These are phyloP conservation scores for Macaranga tanarius DNA, from an alignment of 441 rosid species.

Conservation along the genomic window DNA sequence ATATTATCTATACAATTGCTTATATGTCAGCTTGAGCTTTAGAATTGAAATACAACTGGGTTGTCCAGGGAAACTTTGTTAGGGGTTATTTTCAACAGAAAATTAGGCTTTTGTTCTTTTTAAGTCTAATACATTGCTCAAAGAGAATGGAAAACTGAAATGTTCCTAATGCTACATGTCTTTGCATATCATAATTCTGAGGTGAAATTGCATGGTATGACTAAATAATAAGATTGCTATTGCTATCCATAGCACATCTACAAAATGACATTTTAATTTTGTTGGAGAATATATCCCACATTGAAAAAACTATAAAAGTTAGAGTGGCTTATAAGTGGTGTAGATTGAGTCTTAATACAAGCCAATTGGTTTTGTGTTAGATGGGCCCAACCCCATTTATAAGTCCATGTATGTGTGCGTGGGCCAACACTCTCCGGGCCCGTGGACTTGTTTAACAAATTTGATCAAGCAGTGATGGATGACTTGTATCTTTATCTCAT, in stretches of 20 bases:
- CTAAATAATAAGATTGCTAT: no score
- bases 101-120: not conserved
- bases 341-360: no score
- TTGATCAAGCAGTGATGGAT: not conserved
- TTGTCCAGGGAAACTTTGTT: not conserved
- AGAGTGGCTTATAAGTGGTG: no score
- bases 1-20: not conserved
- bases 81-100: not conserved
- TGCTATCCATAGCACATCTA: not conserved
- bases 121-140: not conserved
- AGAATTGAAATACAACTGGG: not conserved
- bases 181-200: not conserved
- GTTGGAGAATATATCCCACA: no score
- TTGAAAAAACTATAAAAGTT: no score
- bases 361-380: no score
- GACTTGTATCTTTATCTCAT: not conserved
- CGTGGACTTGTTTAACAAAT: no score
- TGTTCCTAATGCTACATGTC: not conserved
- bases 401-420: no score
- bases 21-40: not conserved
- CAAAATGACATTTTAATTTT: not conserved
- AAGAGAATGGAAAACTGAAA: not conserved
- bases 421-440: no score
- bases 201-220: not conserved
- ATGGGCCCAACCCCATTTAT: no score